Conservation (phyloP, 768 basidiomycete species). For the Pulveroboletus sp. region DNA sequence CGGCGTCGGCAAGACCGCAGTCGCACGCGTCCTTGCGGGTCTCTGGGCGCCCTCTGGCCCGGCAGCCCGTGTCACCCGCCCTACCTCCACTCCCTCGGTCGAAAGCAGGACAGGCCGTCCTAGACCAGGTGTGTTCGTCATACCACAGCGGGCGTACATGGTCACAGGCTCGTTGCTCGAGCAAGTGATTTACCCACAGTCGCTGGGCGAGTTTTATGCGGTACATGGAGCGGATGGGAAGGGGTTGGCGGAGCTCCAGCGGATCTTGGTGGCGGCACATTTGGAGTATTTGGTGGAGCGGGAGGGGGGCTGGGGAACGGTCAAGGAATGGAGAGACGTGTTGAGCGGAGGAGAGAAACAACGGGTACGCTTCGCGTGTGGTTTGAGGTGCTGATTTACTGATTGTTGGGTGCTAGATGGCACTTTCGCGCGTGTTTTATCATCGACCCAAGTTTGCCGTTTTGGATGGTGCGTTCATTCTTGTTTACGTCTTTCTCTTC, state of each 20-base stretch:
- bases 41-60: conserved; percentile 70
- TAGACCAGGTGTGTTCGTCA: conserved; percentile 62
- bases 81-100: conserved; percentile 8
- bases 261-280: conserved; percentile 78
- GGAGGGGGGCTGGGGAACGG: conserved; percentile 86
- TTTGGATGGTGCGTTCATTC: conserved; percentile 64
- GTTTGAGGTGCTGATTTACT: not conserved
- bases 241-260: conserved; percentile 67
- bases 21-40: conserved; percentile 85
- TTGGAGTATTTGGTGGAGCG: conserved; percentile 80
- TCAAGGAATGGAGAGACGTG: conserved; percentile 97
- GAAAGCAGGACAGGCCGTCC: conserved; percentile 35
- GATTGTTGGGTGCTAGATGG: conserved; percentile 55
- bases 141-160: conserved; percentile 95
- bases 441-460: conserved; percentile 81
- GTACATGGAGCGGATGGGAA: conserved; percentile 44
- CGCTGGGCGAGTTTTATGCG: conserved; percentile 65
- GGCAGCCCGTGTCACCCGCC: conserved; percentile 33
- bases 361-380: conserved; percentile 42
- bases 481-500: not conserved
- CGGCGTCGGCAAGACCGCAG: conserved; percentile 88
- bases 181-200: conserved; percentile 91
- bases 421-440: conserved; percentile 90
- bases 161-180: conserved; percentile 83
- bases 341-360: conserved; percentile 97